Base-by-base conservation (phyloP, 2,329 filamentous ascomycete species). In the Colletotrichum spaethianum region DNA sequence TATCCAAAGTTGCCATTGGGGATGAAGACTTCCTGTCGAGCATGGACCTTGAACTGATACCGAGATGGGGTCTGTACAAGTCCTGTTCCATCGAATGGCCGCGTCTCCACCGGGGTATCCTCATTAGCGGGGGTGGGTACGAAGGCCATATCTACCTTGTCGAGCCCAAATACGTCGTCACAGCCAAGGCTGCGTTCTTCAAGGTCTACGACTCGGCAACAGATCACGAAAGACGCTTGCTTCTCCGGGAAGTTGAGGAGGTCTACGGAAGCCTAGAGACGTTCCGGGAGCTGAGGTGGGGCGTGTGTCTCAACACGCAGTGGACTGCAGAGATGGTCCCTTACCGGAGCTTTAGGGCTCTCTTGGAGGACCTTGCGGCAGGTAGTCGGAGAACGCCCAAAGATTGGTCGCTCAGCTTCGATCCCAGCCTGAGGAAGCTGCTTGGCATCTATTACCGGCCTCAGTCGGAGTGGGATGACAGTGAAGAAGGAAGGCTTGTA, bases 291-390 rank as follows among this genome's bases (percentile, higher is more conserved):
- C 18, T 57, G 4, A 28, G 40, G 16, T 65, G 60, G 66, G 48
- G 23, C 6, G 33, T 59, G 2, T 5, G 64, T 11, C n/a, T 69
- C 7, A 50, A 50, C 38, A 69, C 66, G 20, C 3, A 4, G 3
- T 69, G 66, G 60, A 33, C 36, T 18, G 38, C 50, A 14, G 66
- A 69, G 31, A 28, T 38, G 38, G 26, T 65, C 3, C 50, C 66
- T 14, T 69, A 46, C 40, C n/a, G 23, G 8, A 48, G 55, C 23
- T 36, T 69, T 7, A 3, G 18, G 1, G 61, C 59, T 5, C 18
- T 36, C 1, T 36, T 57, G 0, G 66, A 69, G 23, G 36, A 28
- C 0, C 56, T 69, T 1, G 66, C 59, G n/a, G 40, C 44, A 12
- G 36, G 50, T 0, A 63, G 60, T 33, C 60, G 52, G 28, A 38